Evolutionary conservation across 2,329 filamentous ascomycete genomes (phyloP).

Genomic region (Exophiala viscosa): DNA sequence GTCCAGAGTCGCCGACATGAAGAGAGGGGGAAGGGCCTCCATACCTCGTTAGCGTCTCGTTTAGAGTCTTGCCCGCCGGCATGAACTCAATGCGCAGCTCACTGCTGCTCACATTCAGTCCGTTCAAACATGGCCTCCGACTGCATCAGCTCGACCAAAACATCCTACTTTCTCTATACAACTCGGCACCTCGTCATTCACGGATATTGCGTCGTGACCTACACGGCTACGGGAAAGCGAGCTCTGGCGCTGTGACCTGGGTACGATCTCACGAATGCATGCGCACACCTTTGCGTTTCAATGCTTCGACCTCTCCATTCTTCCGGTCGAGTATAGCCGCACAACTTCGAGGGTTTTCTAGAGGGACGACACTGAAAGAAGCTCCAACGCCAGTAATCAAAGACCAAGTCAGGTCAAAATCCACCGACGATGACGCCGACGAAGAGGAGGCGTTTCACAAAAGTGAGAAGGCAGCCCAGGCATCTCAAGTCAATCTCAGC

Average conservation of each 20-base stretch:
- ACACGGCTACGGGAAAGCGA: not conserved
- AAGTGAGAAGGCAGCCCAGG: conserved; percentile 80
- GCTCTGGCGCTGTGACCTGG: not conserved
- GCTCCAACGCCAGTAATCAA: conserved; percentile 24
- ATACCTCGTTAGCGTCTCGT: not conserved
- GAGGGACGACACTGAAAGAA: conserved; percentile 15
- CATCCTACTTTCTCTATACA: conserved; percentile 27
- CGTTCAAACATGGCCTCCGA: conserved; percentile 21
- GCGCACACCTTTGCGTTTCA: not conserved
- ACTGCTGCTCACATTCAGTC: conserved; percentile 33
- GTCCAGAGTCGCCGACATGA: conserved; percentile 11
- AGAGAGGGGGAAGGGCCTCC: conserved; percentile 7
- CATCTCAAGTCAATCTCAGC: conserved; percentile 82
- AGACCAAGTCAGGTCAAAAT: conserved; percentile 30
- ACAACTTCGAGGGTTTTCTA: conserved; percentile 20
- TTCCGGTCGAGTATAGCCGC: conserved; percentile 7
- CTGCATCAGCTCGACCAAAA: conserved; percentile 26
- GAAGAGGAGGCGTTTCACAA: conserved; percentile 52
- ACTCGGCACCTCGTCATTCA: conserved; percentile 28
- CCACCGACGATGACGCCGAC: conserved; percentile 55
- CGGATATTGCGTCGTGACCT: conserved; percentile 19
- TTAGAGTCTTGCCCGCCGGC: conserved; percentile 9
- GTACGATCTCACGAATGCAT: not conserved
- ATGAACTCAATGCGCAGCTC: conserved; percentile 42
- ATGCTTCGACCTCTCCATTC: not conserved